phyloP scores from a whole-genome alignment of 2,329 filamentous ascomycete species.

The Colletotrichum spinosum region DNA sequence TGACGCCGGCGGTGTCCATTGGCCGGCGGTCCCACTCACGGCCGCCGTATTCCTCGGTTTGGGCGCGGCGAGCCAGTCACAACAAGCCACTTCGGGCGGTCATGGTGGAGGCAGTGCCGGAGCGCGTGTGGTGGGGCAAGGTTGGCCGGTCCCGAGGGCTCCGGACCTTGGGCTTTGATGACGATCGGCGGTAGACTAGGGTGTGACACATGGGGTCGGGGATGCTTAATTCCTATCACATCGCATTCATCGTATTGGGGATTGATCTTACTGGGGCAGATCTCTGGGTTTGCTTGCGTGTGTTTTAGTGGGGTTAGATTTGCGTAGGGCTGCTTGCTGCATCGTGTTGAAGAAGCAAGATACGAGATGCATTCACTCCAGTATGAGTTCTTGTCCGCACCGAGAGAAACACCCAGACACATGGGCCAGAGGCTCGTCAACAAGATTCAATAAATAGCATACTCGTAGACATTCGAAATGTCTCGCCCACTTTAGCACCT shows the following conservation, averaged over 20 bases:
- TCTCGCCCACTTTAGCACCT: slow-evolving; percentile 26
- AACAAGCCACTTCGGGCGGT: neutral
- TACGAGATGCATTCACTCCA: no score
- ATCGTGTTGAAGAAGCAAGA: no score
- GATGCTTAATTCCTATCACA: neutral
- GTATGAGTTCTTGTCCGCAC: no score
- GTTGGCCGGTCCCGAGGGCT: slow-evolving; percentile 2
- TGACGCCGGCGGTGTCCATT: neutral
- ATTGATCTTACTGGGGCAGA: neutral
- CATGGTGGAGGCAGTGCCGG: slow-evolving; percentile 15
- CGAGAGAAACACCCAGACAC: neutral
- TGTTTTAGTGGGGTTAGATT: no score
- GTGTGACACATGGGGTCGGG: neutral
- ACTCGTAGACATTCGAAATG: neutral
- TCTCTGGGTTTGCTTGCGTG: no score
- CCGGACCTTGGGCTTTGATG: slow-evolving; percentile 5
- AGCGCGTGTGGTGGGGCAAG: slow-evolving; percentile 1
- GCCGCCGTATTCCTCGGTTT: slow-evolving; percentile 15
- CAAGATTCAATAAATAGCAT: no score
- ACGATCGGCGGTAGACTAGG: slow-evolving; percentile 2
- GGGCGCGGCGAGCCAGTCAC: slow-evolving; percentile 5
- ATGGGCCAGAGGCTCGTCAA: neutral
- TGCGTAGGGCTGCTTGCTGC: no score
- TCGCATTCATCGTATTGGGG: neutral
- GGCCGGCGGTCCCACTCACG: slow-evolving; percentile 6